Evolutionary conservation across 2,329 filamentous ascomycete species (phyloP).

Genomic region (Aspergillus pseudonomiae): DNA sequence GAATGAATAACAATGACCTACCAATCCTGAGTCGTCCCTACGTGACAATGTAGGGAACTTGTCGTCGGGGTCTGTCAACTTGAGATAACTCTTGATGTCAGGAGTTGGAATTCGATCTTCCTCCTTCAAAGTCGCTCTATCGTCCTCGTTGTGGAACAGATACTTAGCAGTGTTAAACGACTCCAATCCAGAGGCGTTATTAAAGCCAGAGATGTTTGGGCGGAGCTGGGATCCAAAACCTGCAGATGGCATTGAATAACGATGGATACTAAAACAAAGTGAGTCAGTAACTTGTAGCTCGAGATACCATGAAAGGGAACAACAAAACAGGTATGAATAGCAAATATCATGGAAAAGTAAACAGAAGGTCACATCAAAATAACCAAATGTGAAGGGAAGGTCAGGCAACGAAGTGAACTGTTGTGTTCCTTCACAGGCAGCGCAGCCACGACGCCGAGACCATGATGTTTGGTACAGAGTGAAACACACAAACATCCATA

Average conservation of each 20-base stretch:
- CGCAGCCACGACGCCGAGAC: background rate
- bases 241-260: conserved; percentile 89
- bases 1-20: conserved; percentile 39
- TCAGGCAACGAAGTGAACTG: background rate
- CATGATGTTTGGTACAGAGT: background rate
- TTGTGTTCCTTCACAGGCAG: conserved; percentile 5
- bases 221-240: conserved; percentile 37
- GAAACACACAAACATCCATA: background rate
- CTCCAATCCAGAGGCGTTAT: conserved; percentile 61
- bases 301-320: background rate
- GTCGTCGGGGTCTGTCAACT: conserved; percentile 75
- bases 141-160: conserved; percentile 82
- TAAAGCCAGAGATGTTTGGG: conserved; percentile 33
- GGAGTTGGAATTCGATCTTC: conserved; percentile 59
- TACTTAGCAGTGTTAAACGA: conserved; percentile 85
- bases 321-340: background rate
- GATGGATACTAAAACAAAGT: conserved; percentile 66
- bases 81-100: conserved; percentile 69
- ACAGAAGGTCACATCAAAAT: too few relatives aligned
- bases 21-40: conserved; percentile 57
- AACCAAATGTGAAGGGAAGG: background rate
- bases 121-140: conserved; percentile 51
- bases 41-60: conserved; percentile 73
- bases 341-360: background rate
- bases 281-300: conserved; percentile 10